phyloP scores from a whole-genome alignment of 306 rosid genomes.

The Pyrus bretschneideri region DNA sequence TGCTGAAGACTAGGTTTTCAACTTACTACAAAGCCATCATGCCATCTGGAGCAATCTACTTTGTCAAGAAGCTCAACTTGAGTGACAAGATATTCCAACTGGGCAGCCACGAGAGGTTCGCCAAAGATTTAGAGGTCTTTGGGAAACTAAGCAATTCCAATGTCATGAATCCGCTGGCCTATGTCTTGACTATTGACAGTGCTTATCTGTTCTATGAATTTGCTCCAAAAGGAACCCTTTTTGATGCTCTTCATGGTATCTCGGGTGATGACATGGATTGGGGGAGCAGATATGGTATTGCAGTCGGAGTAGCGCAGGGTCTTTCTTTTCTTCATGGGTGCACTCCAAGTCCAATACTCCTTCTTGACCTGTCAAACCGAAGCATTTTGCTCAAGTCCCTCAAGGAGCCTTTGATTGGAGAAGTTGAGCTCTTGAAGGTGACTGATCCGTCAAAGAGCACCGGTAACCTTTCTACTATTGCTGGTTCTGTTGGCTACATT shows the following conservation, averaged over 20 bases:
- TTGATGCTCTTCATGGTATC: slow-evolving; percentile 64
- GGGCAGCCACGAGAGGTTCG: slow-evolving; percentile 52
- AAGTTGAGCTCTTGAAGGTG: slow-evolving; percentile 77
- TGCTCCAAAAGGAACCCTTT: slow-evolving; percentile 65
- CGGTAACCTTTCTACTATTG: slow-evolving; percentile 71
- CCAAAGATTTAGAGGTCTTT: slow-evolving; percentile 46
- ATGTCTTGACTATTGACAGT: slow-evolving; percentile 50
- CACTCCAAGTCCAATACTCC: slow-evolving; percentile 64
- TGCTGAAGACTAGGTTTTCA: slow-evolving; percentile 71
- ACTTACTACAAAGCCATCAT: slow-evolving; percentile 67
- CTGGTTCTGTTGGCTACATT: slow-evolving; percentile 93
- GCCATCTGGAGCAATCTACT: slow-evolving; percentile 69
- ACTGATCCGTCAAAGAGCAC: slow-evolving; percentile 85
- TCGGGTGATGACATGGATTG: slow-evolving; percentile 51
- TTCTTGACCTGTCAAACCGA: slow-evolving; percentile 74
- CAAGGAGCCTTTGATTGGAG: slow-evolving; percentile 91
- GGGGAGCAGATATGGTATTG: slow-evolving; percentile 83
- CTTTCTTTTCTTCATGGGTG: slow-evolving; percentile 78
- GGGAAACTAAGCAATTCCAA: slow-evolving; percentile 83
- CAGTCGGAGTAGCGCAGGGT: slow-evolving; percentile 91
- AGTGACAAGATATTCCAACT: slow-evolving; percentile 60
- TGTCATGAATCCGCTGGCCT: slow-evolving; percentile 88
- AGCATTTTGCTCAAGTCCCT: slow-evolving; percentile 78
- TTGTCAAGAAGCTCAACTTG: slow-evolving; percentile 81
- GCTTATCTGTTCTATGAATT: slow-evolving; percentile 66